These are phyloP conservation scores for Barnettozyma vustinii DNA, from an alignment of 805 yeast species.

Conservation along the genomic window DNA sequence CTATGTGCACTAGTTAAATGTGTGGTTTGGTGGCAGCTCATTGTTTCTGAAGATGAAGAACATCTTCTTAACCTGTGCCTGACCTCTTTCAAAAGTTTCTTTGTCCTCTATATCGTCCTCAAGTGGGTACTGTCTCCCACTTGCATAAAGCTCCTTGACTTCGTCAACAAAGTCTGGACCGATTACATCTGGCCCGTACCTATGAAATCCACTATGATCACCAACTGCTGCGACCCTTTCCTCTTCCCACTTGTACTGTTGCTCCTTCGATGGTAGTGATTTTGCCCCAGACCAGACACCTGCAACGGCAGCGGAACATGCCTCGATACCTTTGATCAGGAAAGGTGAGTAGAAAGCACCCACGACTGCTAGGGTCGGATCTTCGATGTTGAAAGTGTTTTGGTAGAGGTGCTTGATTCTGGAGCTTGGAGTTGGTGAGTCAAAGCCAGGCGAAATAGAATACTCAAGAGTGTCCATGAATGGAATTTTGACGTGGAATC, in stretches of 20 bases:
- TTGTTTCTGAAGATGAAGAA: neutral
- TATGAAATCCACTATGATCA: conserved; percentile 25
- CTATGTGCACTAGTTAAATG: neutral
- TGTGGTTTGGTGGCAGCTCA: neutral
- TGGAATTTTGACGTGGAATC: conserved; percentile 38
- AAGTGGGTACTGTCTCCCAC: conserved; percentile 26
- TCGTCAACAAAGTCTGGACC: conserved; percentile 23
- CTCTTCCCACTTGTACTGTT: conserved; percentile 33
- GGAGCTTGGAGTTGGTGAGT: conserved; percentile 21
- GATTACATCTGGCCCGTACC: conserved; percentile 22
- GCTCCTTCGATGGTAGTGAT: conserved; percentile 34
- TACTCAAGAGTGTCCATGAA: conserved; percentile 27
- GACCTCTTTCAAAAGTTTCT: neutral
- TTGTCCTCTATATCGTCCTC: conserved; percentile 7
- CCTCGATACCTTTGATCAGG: conserved; percentile 45
- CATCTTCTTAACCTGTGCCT: neutral
- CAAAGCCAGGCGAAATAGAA: conserved; percentile 20
- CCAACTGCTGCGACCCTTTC: conserved; percentile 23
- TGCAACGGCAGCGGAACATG: conserved; percentile 47
- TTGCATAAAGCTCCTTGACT: conserved; percentile 22
- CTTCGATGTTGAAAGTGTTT: conserved; percentile 39
- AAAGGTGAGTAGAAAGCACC: conserved; percentile 36
- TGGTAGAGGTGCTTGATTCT: conserved; percentile 37
- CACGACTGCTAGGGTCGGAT: conserved; percentile 40
- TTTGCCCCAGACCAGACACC: no score